phyloP scores from a whole-genome alignment of 2,329 filamentous ascomycete species.

The Alternaria infectoria region DNA sequence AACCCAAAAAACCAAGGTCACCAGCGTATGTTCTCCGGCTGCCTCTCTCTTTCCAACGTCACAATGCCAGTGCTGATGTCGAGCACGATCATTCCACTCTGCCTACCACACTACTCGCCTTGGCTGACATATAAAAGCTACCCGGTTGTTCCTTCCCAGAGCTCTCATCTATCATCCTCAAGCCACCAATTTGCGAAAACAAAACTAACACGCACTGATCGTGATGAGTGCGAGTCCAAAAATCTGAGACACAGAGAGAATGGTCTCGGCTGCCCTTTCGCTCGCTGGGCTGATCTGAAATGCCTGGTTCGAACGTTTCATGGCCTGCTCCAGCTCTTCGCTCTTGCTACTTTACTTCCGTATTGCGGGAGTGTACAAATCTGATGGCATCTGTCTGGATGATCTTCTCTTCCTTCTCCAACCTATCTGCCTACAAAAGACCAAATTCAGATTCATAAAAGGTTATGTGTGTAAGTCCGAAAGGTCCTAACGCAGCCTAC shows the following conservation, averaged over 20 bases:
- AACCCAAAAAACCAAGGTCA: neutral
- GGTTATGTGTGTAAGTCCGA: neutral
- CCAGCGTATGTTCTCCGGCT: neutral
- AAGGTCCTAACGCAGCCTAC: fast-evolving
- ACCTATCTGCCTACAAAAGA: neutral
- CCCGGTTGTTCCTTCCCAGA: fast-evolving
- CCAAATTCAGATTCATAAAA: neutral
- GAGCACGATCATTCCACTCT: neutral
- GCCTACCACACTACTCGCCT: neutral
- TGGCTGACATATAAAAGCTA: neutral
- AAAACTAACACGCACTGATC: fast-evolving
- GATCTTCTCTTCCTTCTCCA: neutral
- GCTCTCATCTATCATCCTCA: neutral
- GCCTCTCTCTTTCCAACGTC: neutral
- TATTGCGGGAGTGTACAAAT: fast-evolving
- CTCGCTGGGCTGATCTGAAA: no score
- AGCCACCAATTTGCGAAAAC: neutral
- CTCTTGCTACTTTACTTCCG: neutral
- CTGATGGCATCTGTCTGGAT: neutral
- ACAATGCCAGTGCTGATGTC: neutral
- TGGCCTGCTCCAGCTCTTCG: no score
- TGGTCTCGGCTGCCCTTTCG: neutral
- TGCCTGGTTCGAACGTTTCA: no score
- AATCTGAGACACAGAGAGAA: neutral
- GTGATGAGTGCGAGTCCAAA: neutral